These are phyloP conservation scores for Aspergillus taichungensis DNA, from an alignment of 495 filamentous ascomycete genomes.

Conservation along the genomic window DNA sequence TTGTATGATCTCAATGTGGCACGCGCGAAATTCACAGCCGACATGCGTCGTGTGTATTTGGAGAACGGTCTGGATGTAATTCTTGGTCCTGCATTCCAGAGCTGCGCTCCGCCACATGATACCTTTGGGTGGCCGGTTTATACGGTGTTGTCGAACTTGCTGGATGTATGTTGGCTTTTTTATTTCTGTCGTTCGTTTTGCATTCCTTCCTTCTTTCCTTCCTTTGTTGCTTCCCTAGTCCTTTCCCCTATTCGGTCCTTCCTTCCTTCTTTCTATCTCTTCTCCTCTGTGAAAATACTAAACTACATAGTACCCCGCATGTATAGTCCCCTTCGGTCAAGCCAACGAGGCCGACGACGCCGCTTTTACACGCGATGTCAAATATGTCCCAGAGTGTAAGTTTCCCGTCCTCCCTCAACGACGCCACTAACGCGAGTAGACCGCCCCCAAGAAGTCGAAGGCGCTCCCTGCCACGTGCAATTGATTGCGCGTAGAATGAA, in stretches of 20 bases:
- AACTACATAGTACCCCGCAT: conserved; percentile 22
- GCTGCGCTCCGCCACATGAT: conserved; percentile 39
- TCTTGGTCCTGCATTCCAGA: conserved; percentile 37
- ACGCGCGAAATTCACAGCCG: conserved; percentile 4
- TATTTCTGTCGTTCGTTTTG: no score
- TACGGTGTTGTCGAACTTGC: conserved; percentile 41
- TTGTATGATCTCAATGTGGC: conserved; percentile 15
- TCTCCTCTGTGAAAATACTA: background rate
- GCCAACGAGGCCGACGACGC: conserved; percentile 11
- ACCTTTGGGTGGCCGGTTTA: conserved; percentile 38
- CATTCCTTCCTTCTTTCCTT: no score
- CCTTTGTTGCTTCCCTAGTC: no score
- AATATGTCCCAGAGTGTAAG: conserved; percentile 16
- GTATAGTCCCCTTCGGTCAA: conserved; percentile 24
- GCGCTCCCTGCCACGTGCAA: conserved; percentile 23
- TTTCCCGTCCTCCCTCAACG: background rate
- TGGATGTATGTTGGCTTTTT: conserved; percentile 34
- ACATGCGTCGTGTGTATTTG: conserved; percentile 19
- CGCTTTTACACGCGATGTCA: conserved; percentile 11
- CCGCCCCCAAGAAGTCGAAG: conserved; percentile 13
- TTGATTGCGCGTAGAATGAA: conserved; percentile 18
- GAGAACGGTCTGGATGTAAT: conserved; percentile 34
- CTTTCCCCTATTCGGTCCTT: no score
- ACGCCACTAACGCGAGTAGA: conserved; percentile 6
- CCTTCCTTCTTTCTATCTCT: no score